Evolutionary conservation across 495 filamentous ascomycete genomes (phyloP), one percentile per base, ranked within the genome.

Genomic region (Tuber umbilicatum): DNA sequence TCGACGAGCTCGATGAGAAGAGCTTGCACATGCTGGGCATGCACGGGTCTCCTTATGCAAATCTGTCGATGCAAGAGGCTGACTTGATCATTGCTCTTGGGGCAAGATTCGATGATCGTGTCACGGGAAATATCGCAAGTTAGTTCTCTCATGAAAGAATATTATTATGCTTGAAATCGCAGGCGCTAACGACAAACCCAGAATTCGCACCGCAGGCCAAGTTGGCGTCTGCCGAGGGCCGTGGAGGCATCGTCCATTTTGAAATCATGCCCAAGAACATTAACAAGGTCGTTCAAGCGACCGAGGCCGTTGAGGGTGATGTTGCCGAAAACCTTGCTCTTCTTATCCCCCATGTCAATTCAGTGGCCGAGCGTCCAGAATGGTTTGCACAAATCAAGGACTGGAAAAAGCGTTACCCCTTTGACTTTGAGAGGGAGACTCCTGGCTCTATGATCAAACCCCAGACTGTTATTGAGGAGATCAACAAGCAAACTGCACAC

Each of bases 371-470:
- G 39, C 88, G 94, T n/a, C 86, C 89, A 40, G 91, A 90, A 75
- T 98, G 94, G 94, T 93, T 97, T 75, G 87, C 84, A 41, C 90
- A 97, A 85, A 97, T 98, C 81, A 88, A 90, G 31, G 88, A 88
- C 78, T 98, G 94, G 94, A 97, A 97, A 85, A 84, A 86, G 77
- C 90, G 90, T 67, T 94, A 93, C 87, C 92, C 93, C 2, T 90
- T 94, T 81, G 87, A 86, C 14, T 97, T 92, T 77, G 91, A 94
- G 80, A 89, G 86, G 73, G 90, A 91, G 70, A 89, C 88, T 72
- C 83, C 86, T 35, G 86, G 88, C 38, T 92, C 89, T 40, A 85
- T 90, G 75, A 97, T 96, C 86, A 96, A 95, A 85, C 94, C 94
- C 2, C 94, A 98, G 84, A 87, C 88, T 31, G 85, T 97, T 72